phyloP scores from a whole-genome alignment of 179 eudicot species.

The Corrigiola litoralis region DNA sequence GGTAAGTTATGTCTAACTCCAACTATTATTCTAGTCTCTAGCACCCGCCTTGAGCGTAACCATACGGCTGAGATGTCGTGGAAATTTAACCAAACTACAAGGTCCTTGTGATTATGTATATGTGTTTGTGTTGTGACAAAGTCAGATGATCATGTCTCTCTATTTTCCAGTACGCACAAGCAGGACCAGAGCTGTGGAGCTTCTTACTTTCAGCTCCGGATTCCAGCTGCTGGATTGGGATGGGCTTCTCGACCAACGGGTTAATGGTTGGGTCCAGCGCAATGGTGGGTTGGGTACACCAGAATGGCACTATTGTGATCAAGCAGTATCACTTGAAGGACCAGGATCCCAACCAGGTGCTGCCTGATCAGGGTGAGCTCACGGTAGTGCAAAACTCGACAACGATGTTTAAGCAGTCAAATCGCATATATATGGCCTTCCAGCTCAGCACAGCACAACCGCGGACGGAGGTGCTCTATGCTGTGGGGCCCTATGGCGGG shows the following conservation, averaged over 20 bases:
- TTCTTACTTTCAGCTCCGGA: slow-evolving; percentile 65
- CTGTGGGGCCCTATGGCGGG: slow-evolving; percentile 47
- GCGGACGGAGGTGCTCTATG: slow-evolving; percentile 32
- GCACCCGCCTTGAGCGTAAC: neutral
- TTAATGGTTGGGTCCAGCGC: slow-evolving; percentile 74
- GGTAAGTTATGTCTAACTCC: slow-evolving; percentile 32
- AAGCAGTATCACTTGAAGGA: slow-evolving; percentile 45
- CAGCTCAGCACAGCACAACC: slow-evolving; percentile 50
- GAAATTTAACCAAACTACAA: too few relatives aligned
- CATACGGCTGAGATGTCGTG: neutral
- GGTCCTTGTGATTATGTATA: too few relatives aligned
- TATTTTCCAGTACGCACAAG: slow-evolving; percentile 46
- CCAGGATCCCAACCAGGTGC: slow-evolving; percentile 26
- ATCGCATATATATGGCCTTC: slow-evolving; percentile 57
- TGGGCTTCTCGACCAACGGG: slow-evolving; percentile 68
- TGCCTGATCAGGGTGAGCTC: slow-evolving; percentile 45
- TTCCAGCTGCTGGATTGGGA: slow-evolving; percentile 43
- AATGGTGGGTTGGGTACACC: slow-evolving; percentile 64
- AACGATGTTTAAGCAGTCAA: slow-evolving; percentile 7
- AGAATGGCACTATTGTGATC: slow-evolving; percentile 29
- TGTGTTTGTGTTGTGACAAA: neutral
- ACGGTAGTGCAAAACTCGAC: slow-evolving; percentile 29
- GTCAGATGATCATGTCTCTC: slow-evolving; percentile 1
- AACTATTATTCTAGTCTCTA: neutral
- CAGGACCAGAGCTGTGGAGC: slow-evolving; percentile 53